Base-by-base conservation (phyloP, 2,329 filamentous ascomycete species). In the Diaporthe australafricana region DNA sequence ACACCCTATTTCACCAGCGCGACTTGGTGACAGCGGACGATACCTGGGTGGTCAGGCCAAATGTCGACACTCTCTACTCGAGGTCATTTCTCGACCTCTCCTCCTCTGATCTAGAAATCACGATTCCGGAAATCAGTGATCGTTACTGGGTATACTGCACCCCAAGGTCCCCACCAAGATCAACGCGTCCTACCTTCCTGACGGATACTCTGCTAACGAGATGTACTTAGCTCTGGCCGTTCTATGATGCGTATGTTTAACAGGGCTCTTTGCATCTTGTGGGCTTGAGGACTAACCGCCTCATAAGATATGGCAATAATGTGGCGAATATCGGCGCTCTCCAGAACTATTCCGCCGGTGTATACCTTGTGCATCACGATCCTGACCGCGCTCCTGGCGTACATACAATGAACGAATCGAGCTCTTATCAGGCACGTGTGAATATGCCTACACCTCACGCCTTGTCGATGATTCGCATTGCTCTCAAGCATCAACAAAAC, bases 61-160 rank as follows among this genome's bases (percentile, higher is more conserved):
- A 79, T 70, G 75, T 79, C 20, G 78, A 79, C 67, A 79, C 78
- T 6, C 40, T 79, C 9, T 79, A 79, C 56, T 76, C 78, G 7
- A 35, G 35, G 17, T 68, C 73, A 12, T 68, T 77, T 12, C 55
- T 75, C 30, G 79, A 80, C 66, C 56, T 81, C 25, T 78, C 78
- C 4, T 60, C 73, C 2, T 42, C 68, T 17, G 76, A 80, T 63
- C 22, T 81, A 4, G 70, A 73, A 30, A 48, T 80, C 14, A 72
- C 76, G 4, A 63, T 79, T 22, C 78, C 79, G 0, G 71, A 74
- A 5, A 75, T 79, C 22, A 57, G 50, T 22, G 75, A 76, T 60
- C 73, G 78, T n/a, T 78, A 75, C 68, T 80, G 72, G 70, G 72
- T 56, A 38, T 35, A 25, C 25, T 17, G 25, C 25, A 52, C 3